Evolutionary conservation across 192 early-diverging fungal species (phyloP).

Genomic region (Coemansia sp.): DNA sequence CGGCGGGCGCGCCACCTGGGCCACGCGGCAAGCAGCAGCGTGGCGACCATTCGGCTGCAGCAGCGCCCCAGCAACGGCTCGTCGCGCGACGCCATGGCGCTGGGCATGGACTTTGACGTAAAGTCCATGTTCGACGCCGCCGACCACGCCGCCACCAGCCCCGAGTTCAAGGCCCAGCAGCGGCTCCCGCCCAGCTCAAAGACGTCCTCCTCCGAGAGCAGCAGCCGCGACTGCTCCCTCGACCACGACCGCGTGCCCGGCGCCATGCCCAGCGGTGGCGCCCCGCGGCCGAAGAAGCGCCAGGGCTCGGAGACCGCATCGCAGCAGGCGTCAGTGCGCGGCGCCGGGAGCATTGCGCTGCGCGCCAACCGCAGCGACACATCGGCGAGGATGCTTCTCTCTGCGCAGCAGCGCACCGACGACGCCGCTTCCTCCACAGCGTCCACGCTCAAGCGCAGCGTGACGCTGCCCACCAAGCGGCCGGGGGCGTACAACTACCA

Average conservation of each 20-base stretch:
- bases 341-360: constrained; percentile 18
- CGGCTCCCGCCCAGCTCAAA: constrained; percentile 1
- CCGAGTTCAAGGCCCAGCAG: background rate
- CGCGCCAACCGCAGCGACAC: constrained; percentile 32
- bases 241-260: background rate
- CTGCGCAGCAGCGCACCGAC: background rate
- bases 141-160: background rate
- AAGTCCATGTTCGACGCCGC: constrained; percentile 31
- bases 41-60: constrained; percentile 54
- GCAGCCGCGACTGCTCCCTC: constrained; percentile 6
- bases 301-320: background rate
- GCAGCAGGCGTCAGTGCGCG: background rate
- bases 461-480: constrained; percentile 42
- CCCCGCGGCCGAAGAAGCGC: background rate
- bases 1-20: constrained; percentile 6
- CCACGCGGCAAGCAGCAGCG: constrained; percentile 40
- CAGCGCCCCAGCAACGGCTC: constrained; percentile 46
- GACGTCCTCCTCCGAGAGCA: constrained; percentile 15
- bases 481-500: constrained; percentile 5
- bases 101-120: constrained; percentile 52
- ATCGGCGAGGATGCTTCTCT: constrained; percentile 29
- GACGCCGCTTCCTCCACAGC: background rate
- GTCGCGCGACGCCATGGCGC: constrained; percentile 45
- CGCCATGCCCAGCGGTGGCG: background rate
- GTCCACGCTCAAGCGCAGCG: constrained; percentile 39